Conservation (phyloP, 768 basidiomycete genomes). For the Boletus rex-veris region DNA sequence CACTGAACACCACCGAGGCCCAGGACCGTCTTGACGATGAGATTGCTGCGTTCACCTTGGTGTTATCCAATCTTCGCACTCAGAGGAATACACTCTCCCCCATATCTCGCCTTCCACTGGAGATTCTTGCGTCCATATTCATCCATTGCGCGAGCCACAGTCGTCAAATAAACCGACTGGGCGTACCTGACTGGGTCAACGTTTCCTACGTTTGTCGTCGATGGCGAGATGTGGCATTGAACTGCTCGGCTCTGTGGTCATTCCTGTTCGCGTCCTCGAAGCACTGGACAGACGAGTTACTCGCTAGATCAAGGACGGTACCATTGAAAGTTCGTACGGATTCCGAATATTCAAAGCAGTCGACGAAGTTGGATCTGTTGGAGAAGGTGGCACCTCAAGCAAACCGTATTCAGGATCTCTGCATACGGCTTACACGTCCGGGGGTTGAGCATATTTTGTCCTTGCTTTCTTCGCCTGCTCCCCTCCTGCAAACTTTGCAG, state of each 20-base stretch:
- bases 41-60: constrained; percentile 9
- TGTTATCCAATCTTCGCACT: constrained; percentile 15
- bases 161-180: background rate
- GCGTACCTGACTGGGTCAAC: constrained; percentile 19
- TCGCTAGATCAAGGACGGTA: constrained; percentile 43
- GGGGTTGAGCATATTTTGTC: constrained; percentile 26
- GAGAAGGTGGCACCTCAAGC: constrained; percentile 31
- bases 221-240: constrained; percentile 44
- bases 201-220: constrained; percentile 29
- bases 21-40: constrained; percentile 19
- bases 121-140: constrained; percentile 23
- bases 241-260: constrained; percentile 41
- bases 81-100: constrained; percentile 15
- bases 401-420: constrained; percentile 34
- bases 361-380: constrained; percentile 28
- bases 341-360: constrained; percentile 29
- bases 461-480: constrained; percentile 24
- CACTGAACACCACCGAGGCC: background rate
- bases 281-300: constrained; percentile 40
- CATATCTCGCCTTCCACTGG: constrained; percentile 21
- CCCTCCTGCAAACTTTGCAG: constrained; percentile 32
- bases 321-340: constrained; percentile 22
- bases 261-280: constrained; percentile 32
- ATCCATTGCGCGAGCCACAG: constrained; percentile 5
- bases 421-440: constrained; percentile 20